Percentiles rank a stretch among this genome's conserved stretches.
These are phyloP conservation scores for Antitrichia curtipendula DNA, from an alignment of 225 moss, liverwort and hornwort genomes.

Conservation along the genomic window DNA sequence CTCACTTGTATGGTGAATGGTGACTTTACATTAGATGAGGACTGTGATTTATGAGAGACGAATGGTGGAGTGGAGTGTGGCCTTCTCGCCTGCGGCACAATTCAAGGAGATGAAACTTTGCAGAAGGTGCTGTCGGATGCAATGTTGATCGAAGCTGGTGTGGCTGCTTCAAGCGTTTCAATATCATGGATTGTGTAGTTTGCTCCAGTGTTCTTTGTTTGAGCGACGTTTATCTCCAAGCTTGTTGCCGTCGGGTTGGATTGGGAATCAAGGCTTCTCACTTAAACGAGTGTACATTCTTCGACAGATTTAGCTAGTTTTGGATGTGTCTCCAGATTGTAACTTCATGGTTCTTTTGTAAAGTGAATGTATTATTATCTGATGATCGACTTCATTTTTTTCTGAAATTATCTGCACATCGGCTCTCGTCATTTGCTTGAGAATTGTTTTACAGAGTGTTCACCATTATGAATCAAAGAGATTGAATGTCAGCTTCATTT, in stretches of 20 bases:
- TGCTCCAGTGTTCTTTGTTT: neutral
- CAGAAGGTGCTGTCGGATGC: neutral
- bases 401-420: neutral
- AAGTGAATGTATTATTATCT: neutral
- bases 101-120: neutral
- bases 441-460: neutral
- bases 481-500: neutral
- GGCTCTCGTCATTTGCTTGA: neutral
- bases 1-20: neutral
- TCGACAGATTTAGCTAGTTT: neutral
- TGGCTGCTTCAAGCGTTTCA: neutral
- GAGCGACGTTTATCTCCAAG: neutral
- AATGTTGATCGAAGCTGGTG: neutral
- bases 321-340: neutral
- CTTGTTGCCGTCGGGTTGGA: neutral
- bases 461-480: neutral
- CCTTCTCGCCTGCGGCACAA: neutral
- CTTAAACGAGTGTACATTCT: neutral
- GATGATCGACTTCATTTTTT: neutral
- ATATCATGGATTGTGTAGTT: neutral
- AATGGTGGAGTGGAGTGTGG: neutral
- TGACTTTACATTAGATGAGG: neutral
- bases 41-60: neutral
- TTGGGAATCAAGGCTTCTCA: neutral
- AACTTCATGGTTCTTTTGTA: neutral